Evolutionary conservation across 306 rosid species (phyloP), one percentile per base, ranked within the genome.

Genomic region (Begonia fuchsioides): DNA sequence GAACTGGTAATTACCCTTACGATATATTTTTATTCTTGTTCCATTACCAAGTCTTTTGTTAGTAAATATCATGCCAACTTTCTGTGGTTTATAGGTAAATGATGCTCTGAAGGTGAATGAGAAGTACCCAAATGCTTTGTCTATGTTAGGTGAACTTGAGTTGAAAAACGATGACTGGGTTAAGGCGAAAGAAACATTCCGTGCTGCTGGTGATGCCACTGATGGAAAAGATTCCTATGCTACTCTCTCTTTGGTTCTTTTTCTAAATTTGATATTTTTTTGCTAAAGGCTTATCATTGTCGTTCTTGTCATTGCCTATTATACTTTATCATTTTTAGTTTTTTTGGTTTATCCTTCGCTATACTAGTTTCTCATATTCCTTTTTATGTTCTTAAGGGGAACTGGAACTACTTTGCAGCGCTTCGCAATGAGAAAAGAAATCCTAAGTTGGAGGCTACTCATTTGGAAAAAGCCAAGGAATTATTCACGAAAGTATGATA

Each of bases 401-500:
- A 92, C 76, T 92, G 98, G 96, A 92, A 85, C 82, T 85, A 92
- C 82, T 92, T 92, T 62, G 94, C 98, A 0, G 96, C 98, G 48
- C 77, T 92, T 70, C 98, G 96, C 40, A 92, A 92, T 64, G 98
- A 92, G 71, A 92, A 92, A 70, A 77, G 98, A 76, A 76, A 74
- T 63, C 98, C 98, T 50, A 92, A 92, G 79, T 76, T 92, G 73
- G 98, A 92, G 70, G 98, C 96, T 58, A 85, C 98, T 45, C 98
- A 90, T 73, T 78, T 85, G 73, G 98, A 90, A 66, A 90, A 90
- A 74, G 68, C 98, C 47, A 90, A 90, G 76, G 98, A 92, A 68
- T 92, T 92, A 45, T 92, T 82, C 60, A 74, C 98, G 10, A 65
- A 68, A 67, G 98, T 92, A 73, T 16, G 56, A 17, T 17, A n/a